These are phyloP conservation scores for Verticillium longisporum DNA, from an alignment of 2,329 filamentous ascomycete species.

Conservation along the genomic window DNA sequence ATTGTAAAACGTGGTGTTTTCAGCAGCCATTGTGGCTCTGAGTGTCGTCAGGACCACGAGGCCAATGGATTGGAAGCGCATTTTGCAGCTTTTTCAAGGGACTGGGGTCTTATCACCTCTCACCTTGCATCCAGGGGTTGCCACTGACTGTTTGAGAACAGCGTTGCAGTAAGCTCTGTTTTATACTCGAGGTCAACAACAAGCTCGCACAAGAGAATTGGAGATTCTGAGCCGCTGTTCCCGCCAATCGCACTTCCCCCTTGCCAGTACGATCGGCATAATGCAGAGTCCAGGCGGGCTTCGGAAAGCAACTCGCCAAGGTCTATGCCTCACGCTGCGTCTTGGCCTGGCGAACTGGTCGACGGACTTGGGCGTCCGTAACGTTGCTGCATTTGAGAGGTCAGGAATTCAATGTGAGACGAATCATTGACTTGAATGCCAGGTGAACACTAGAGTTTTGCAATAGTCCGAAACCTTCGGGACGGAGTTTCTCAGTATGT, in stretches of 20 bases:
- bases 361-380: background rate
- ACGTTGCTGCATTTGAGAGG: background rate
- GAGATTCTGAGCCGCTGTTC: too few species aligned
- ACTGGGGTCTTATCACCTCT: background rate
- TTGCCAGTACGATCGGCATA: too few species aligned
- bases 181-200: background rate
- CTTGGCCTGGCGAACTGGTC: background rate
- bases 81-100: background rate
- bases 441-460: background rate
- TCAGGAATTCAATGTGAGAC: background rate
- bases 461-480: background rate
- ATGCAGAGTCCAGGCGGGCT: background rate
- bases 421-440: background rate
- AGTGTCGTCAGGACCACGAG: background rate
- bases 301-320: background rate
- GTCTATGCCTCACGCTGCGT: background rate
- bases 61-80: background rate
- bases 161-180: background rate
- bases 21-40: background rate
- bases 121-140: background rate
- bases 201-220: background rate
- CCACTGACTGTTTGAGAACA: background rate
- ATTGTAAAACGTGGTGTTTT: slow-evolving; percentile 26
- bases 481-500: background rate
- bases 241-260: too few species aligned